Evolutionary conservation across 2,329 filamentous ascomycete species (phyloP), one percentile per base, ranked within the genome.

Genomic region (Fusarium annulatum): DNA sequence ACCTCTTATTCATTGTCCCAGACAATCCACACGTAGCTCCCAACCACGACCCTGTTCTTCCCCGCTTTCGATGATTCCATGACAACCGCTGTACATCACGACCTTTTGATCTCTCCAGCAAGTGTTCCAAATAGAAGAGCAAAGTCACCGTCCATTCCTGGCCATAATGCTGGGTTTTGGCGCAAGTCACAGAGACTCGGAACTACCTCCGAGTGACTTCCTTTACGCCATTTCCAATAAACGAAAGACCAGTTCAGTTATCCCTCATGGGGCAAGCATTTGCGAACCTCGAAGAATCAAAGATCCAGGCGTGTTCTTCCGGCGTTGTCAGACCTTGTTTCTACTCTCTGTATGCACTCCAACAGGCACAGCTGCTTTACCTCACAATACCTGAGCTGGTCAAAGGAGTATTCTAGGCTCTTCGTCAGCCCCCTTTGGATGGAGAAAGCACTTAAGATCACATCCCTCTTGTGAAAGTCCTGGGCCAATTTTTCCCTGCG

Each of bases 351-450:
- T n/a, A n/a, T n/a, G n/a, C n/a, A n/a, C n/a, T n/a, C n/a, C n/a
- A n/a, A n/a, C n/a, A n/a, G n/a, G n/a, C n/a, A n/a, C n/a, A n/a
- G n/a, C n/a, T n/a, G n/a, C n/a, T n/a, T n/a, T n/a, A n/a, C n/a
- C n/a, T n/a, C n/a, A n/a, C n/a, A n/a, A n/a, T n/a, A n/a, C n/a
- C n/a, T n/a, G n/a, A n/a, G n/a, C n/a, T 33, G 21, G 1, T 11
- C 46, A 18, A 2, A 33, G 15, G 3, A 5, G 3, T 7, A 3
- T 3, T 6, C 2, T 21, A 14, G 21, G 2, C 21, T 23, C 5
- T 49, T 3, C 21, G 0, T 18, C 10, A 14, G 10, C 3, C 11
- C 5, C 15, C 0, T 0, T 34, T 14, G 7, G 4, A 19, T 7
- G 10, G 21, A 34, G 2, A 11, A 1, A 19, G 11, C 11, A 19